Evolutionary conservation across 139 green algal genomes (phyloP), one percentile per base, ranked within the genome.

Genomic region (Picochlorum sp.): DNA sequence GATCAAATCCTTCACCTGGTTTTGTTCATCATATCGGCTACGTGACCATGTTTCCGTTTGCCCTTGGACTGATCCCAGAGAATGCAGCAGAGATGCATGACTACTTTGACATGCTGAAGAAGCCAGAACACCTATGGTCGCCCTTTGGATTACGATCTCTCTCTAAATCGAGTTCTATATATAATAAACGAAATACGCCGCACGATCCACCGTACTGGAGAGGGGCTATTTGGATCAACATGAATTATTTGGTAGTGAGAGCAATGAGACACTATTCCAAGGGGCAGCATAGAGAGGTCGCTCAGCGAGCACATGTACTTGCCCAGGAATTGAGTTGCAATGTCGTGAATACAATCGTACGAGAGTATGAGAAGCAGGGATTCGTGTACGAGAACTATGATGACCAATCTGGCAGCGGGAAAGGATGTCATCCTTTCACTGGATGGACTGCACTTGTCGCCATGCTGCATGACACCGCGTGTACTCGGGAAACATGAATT

Each of bases 121-220:
- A 86, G 47, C 62, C 75, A 11, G 23, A 64, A 0, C 66, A 80
- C 45, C 76, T 97, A 59, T 95, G 87, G 90, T 92, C 85, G 1
- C 38, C 57, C 3, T 78, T 80, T 44, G 91, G 91, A 13, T 76
- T 97, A 24, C 79, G 89, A 34, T 88, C 66, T 1, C 74, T 88
- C 11, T 74, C 68, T 20, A 52, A 69, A 11, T 64, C 34, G 28
- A 85, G 74, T 56, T 72, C 62, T 37, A 61, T 96, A 38, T 92
- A 96, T 74, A 69, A 76, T 52, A 67, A 62, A 63, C 71, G 82
- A 64, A 98, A 98, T 77, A 98, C 92, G 1, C 64, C 83, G 64
- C 83, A 97, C 64, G 90, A 97, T 68, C 68, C 77, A 5, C 91
- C 91, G 13, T 97, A 97, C 78, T 98, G 92, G 92, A 74, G 92